Conservation (phyloP, 495 filamentous ascomycete species). For the Trichoderma asperelloides region DNA sequence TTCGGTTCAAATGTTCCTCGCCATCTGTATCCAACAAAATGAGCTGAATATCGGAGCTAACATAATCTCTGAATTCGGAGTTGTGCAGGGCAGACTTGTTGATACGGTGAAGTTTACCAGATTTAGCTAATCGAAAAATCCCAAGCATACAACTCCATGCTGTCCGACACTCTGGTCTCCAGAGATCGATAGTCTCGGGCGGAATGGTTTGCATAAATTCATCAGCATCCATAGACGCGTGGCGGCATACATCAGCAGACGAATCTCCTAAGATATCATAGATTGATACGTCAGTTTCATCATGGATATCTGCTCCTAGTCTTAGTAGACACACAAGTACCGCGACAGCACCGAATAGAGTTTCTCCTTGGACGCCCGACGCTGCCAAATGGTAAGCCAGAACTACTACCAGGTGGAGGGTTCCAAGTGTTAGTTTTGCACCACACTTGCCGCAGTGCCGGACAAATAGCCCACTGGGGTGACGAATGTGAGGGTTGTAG, state of each 20-base stretch:
- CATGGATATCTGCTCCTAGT: background rate
- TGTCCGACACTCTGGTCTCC: background rate
- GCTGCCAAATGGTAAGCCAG: constrained; percentile 26
- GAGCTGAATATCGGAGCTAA: too few species aligned
- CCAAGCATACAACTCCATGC: background rate
- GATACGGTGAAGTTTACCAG: too few species aligned
- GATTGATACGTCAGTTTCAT: background rate
- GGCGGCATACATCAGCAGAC: background rate
- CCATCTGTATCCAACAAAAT: too few species aligned
- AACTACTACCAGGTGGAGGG: constrained; percentile 30
- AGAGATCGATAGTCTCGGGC: background rate
- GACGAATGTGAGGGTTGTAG: constrained; percentile 21
- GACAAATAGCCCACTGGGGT: constrained; percentile 28
- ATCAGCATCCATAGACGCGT: background rate
- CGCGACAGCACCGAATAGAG: constrained; percentile 32
- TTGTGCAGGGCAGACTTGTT: too few species aligned
- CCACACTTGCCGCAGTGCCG: constrained; percentile 26
- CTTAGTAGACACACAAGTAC: constrained; percentile 28
- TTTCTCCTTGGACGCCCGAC: constrained; percentile 25
- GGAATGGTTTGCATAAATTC: background rate
- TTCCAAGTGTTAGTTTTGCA: constrained; percentile 23
- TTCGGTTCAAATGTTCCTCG: too few species aligned
- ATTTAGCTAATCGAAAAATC: background rate
- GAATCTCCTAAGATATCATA: background rate
- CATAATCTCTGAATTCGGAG: too few species aligned